These are phyloP conservation scores for Pyrenophora tritici-repentis DNA, from an alignment of 2,329 filamentous ascomycete genomes.

Conservation along the genomic window DNA sequence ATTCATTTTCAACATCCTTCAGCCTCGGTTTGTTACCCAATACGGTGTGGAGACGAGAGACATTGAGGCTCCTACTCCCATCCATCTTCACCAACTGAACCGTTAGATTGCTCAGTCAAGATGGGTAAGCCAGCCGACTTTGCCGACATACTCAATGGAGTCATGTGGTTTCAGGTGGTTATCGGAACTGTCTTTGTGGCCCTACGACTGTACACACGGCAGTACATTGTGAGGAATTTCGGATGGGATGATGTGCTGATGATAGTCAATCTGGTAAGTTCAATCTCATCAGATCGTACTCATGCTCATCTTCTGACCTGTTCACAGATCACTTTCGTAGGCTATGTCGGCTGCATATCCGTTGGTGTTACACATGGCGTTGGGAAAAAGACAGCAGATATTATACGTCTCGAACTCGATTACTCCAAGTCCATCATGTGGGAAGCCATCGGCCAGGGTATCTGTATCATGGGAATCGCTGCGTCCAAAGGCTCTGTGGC, in stretches of 20 bases:
- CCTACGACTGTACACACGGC: constrained; percentile 35
- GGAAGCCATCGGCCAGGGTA: constrained; percentile 38
- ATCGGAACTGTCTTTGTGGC: constrained; percentile 32
- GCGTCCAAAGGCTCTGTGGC: constrained; percentile 38
- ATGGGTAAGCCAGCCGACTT: constrained; percentile 32
- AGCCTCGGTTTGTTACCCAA: too few relatives aligned
- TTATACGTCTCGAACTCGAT: constrained; percentile 18
- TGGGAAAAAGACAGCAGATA: constrained; percentile 32
- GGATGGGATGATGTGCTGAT: constrained; percentile 41
- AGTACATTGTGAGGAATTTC: constrained; percentile 32
- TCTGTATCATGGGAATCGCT: constrained; percentile 41
- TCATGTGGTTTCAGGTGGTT: constrained; percentile 39
- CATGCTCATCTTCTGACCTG: neutral
- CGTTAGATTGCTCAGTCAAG: neutral
- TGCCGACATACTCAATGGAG: constrained; percentile 30
- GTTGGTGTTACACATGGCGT: constrained; percentile 36
- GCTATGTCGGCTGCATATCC: constrained; percentile 31
- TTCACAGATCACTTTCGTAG: constrained; percentile 29
- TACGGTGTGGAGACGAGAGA: too few relatives aligned
- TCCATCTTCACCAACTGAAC: neutral
- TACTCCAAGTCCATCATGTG: constrained; percentile 41
- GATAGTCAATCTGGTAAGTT: constrained; percentile 33
- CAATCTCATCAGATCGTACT: neutral
- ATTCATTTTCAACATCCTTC: too few relatives aligned
- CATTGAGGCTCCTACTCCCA: too few relatives aligned